Percentiles rank a stretch among this genome's conserved stretches.
Evolutionary conservation across 2,329 filamentous ascomycete species (phyloP).

Genomic region (Colletotrichum sp.): DNA sequence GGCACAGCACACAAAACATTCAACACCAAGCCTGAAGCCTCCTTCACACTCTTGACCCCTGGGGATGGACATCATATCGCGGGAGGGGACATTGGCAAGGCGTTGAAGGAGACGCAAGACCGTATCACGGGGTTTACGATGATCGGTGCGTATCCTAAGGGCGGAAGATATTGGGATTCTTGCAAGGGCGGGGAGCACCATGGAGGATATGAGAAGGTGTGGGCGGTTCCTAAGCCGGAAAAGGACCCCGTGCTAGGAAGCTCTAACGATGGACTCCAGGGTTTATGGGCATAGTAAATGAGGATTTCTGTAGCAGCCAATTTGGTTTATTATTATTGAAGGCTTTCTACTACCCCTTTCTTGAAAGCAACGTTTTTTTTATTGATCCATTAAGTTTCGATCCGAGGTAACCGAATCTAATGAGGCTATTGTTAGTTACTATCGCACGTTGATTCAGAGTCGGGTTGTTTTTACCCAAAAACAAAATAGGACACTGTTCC

Average conservation of each 20-base stretch:
- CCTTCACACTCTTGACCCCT: background rate
- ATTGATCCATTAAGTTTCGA: fast-evolving
- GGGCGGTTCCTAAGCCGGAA: background rate
- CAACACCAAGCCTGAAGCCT: background rate
- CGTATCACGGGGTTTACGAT: background rate
- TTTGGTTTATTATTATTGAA: background rate
- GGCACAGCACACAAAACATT: background rate
- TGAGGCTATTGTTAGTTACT: background rate
- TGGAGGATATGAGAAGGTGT: background rate
- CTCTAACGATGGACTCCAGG: background rate
- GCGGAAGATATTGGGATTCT: background rate
- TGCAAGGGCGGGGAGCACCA: background rate
- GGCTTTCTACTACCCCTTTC: background rate
- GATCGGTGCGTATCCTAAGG: background rate
- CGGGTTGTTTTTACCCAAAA: fast-evolving
- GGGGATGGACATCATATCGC: background rate
- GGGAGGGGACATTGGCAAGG: background rate
- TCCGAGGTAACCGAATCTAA: background rate
- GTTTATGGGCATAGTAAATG: background rate
- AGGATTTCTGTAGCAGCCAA: background rate
- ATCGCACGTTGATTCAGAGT: fast-evolving
- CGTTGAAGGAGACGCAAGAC: background rate
- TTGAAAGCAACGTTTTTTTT: background rate
- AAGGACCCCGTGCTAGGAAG: background rate
- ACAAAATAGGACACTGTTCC: too few relatives aligned